phyloP scores from a whole-genome alignment of 768 basidiomycete species.

The Mycena rosella region DNA sequence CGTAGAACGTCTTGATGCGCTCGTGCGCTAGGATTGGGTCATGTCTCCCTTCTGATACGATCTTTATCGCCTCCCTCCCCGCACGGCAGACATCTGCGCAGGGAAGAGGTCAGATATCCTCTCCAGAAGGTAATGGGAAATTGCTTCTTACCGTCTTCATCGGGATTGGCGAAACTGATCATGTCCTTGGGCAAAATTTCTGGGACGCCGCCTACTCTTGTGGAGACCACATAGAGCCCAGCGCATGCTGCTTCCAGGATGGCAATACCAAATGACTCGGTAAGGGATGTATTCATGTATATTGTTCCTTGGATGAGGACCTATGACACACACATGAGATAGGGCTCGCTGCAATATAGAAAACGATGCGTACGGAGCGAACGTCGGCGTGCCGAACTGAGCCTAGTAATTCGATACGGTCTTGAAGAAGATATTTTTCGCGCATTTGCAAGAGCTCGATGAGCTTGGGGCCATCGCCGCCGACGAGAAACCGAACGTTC shows the following conservation, averaged over 20 bases:
- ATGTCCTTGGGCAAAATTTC: slow-evolving; percentile 95
- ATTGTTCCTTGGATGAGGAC: slow-evolving; percentile 90
- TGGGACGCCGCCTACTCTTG: slow-evolving; percentile 94
- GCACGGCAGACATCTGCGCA: slow-evolving; percentile 85
- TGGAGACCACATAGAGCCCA: slow-evolving; percentile 94
- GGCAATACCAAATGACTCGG: slow-evolving; percentile 97
- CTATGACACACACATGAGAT: slow-evolving; percentile 51
- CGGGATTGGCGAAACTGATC: slow-evolving; percentile 95
- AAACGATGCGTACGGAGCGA: slow-evolving; percentile 67
- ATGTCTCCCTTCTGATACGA: slow-evolving; percentile 75
- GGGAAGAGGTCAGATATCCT: slow-evolving; percentile 4
- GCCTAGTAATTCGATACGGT: slow-evolving; percentile 92
- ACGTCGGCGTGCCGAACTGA: slow-evolving; percentile 86
- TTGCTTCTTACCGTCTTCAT: slow-evolving; percentile 84
- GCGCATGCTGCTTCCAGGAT: slow-evolving; percentile 97
- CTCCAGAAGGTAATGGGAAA: background rate
- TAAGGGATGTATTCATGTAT: slow-evolving; percentile 95
- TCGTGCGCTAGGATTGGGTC: slow-evolving; percentile 83
- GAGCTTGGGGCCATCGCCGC: slow-evolving; percentile 95
- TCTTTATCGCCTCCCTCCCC: slow-evolving; percentile 81
- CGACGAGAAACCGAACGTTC: slow-evolving; percentile 90
- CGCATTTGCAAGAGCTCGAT: slow-evolving; percentile 96
- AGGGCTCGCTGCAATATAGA: slow-evolving; percentile 4
- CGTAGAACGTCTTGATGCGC: slow-evolving; percentile 86
- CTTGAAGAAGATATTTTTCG: slow-evolving; percentile 90